Evolutionary conservation across 2,329 filamentous ascomycete species (phyloP), one percentile per base, ranked within the genome.

Genomic region (Calonectria hongkongensis): DNA sequence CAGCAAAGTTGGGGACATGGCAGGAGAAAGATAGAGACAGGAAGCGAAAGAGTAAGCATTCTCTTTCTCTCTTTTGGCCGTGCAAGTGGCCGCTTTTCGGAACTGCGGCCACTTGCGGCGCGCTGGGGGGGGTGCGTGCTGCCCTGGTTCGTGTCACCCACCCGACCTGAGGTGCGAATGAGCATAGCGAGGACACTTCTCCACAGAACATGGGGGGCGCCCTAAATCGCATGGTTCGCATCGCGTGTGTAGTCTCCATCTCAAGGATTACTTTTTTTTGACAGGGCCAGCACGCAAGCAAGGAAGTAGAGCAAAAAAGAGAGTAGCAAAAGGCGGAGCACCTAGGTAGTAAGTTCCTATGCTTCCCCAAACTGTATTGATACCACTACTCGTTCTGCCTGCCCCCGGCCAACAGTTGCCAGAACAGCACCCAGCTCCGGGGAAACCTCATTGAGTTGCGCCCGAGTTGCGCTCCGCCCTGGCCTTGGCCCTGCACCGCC

Each of bases 181-280:
- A 54, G 64, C 58, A 43, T 54, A 48, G 7, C 28, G 47, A 43
- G 27, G 36, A 66, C 12, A 48, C 64, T 66, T 66, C 64, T 56
- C 64, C 64, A 66, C 64, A 66, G 39, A 56, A 62, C 58, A 21
- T 25, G 39, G 39, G 36, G 58, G 58, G 39, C 30, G 36, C 21
- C 33, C 58, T 43, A 62, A 66, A 66, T 66, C 63, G 63, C 63
- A 51, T 66, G 64, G 64, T 58, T 58, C 54, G 39, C 64, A 66
- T 66, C 33, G 21, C 64, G 27, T 54, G 54, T 39, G 36, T 21
- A 12, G 30, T 62, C 36, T 30, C 58, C 39, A 45, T 62, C 58
- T 43, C 58, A 39, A 62, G 58, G 58, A 58, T 58, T 58, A 39
- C 54, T 45, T 62, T 62, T 62, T 43, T 45, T 45, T 62, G 58